These are phyloP conservation scores for Zymoseptoria tritici DNA, from an alignment of 2,329 filamentous ascomycete genomes.

Conservation along the genomic window DNA sequence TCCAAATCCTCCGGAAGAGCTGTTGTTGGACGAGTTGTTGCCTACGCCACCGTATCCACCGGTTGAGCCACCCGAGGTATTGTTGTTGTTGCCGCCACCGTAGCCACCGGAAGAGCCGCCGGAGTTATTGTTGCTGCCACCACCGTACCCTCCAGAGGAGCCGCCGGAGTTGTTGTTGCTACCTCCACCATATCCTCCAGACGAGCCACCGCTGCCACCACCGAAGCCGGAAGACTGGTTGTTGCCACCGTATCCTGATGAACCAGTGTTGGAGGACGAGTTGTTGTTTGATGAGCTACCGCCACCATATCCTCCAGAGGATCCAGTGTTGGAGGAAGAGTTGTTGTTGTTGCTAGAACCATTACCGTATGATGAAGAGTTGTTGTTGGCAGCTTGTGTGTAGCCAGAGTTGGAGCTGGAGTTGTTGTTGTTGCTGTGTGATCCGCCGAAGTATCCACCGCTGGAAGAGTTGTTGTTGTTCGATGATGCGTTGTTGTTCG, in stretches of 20 bases:
- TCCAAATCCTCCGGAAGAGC: slow-evolving; percentile 1
- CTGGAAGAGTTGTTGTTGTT: slow-evolving; percentile 6
- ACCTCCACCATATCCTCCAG: slow-evolving; percentile 6
- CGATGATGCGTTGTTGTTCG: slow-evolving; percentile 2
- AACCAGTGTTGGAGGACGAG: background rate
- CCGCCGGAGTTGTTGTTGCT: slow-evolving; percentile 3
- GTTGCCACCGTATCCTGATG: background rate
- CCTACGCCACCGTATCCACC: slow-evolving; percentile 3
- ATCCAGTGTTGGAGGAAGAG: slow-evolving; percentile 1
- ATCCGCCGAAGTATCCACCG: slow-evolving; percentile 1
- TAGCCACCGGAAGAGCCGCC: background rate
- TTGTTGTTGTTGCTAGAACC: slow-evolving; percentile 4
- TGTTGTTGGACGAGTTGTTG: background rate
- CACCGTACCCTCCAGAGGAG: slow-evolving; percentile 2
- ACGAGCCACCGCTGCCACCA: slow-evolving; percentile 1
- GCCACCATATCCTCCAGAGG: slow-evolving; percentile 1
- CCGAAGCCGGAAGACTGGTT: background rate
- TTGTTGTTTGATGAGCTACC: background rate
- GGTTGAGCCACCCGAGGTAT: background rate
- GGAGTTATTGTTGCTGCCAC: slow-evolving; percentile 4
- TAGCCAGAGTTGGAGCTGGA: background rate
- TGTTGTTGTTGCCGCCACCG: slow-evolving; percentile 2
- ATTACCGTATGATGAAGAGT: background rate
- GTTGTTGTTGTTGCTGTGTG: slow-evolving; percentile 3
- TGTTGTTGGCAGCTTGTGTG: background rate